Conservation (phyloP, 2,329 filamentous ascomycete species). For the Cladosporium velox region DNA sequence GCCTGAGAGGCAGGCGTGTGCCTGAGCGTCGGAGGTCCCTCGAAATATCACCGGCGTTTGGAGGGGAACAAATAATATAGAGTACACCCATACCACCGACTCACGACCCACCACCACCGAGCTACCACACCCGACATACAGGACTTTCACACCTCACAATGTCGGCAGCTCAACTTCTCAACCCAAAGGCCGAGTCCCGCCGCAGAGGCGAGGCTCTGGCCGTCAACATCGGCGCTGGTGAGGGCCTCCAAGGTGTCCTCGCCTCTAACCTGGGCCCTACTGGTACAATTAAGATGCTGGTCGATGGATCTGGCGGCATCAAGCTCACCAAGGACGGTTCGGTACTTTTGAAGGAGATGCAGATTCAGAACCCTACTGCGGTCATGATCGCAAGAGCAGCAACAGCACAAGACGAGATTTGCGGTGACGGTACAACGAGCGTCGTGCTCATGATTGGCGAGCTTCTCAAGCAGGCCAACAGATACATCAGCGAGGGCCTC, state of each 20-base stretch:
- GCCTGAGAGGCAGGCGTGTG: not conserved
- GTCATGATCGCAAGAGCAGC: conserved; percentile 80
- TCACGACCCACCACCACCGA: conserved; percentile 5
- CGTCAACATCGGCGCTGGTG: conserved; percentile 96
- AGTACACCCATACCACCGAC: not conserved
- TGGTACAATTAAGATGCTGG: conserved; percentile 92
- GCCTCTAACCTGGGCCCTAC: conserved; percentile 93
- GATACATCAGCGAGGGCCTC: conserved; percentile 94
- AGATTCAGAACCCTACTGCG: conserved; percentile 98
- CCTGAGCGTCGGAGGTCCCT: not conserved
- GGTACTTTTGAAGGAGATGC: conserved; percentile 73
- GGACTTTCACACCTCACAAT: conserved; percentile 51
- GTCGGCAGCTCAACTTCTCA: conserved; percentile 97
- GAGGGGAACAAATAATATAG: conserved; percentile 11
- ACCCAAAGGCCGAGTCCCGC: conserved; percentile 97
- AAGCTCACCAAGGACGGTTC: conserved; percentile 99
- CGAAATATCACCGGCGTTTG: not conserved
- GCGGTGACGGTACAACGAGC: conserved; percentile 94
- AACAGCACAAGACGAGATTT: conserved; percentile 97
- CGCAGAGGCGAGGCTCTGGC: conserved; percentile 94
- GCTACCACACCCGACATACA: conserved; percentile 7
- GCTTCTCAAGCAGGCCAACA: conserved; percentile 94
- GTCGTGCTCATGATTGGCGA: conserved; percentile 95
- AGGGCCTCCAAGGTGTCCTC: conserved; percentile 75
- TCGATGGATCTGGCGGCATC: conserved; percentile 71